phyloP scores from a whole-genome alignment of 768 basidiomycete species.

The Cystofilobasidium ferigula region DNA sequence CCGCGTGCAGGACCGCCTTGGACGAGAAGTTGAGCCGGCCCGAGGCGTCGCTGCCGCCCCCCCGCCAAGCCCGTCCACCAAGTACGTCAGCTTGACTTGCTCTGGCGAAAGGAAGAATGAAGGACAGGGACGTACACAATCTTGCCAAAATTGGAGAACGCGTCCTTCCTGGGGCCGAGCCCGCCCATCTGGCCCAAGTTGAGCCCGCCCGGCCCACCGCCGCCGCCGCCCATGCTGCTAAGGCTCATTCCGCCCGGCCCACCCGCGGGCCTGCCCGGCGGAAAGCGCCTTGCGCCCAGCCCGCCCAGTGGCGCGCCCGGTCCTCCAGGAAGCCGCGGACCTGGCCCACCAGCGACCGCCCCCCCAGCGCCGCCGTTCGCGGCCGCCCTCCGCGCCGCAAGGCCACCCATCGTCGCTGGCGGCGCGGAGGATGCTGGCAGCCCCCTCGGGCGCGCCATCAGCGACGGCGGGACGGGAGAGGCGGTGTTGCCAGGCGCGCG shows the following conservation, averaged over 20 bases:
- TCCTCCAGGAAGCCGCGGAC: neutral
- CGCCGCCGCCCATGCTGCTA: constrained; percentile 6
- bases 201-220: constrained; percentile 18
- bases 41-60: constrained; percentile 84
- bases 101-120: neutral
- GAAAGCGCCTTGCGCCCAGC: constrained; percentile 14
- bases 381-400: constrained; percentile 13
- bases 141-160: constrained; percentile 25
- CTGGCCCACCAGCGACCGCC: constrained; percentile 1
- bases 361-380: constrained; percentile 12
- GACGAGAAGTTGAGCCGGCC: constrained; percentile 88
- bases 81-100: neutral
- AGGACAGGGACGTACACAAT: constrained; percentile 26
- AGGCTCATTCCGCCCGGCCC: constrained; percentile 21
- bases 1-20: constrained; percentile 82
- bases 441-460: constrained; percentile 12
- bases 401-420: constrained; percentile 7
- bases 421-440: constrained; percentile 14
- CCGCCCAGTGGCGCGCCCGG: constrained; percentile 5
- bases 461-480: constrained; percentile 18
- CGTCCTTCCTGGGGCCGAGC: constrained; percentile 4
- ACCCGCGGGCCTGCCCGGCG: constrained; percentile 8
- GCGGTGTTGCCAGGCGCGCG: neutral
- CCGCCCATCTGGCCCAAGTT: constrained; percentile 14
- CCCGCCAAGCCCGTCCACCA: too few relatives aligned